Evolutionary conservation across 768 basidiomycete genomes (phyloP).

Genomic region (Suillus clintonianus): DNA sequence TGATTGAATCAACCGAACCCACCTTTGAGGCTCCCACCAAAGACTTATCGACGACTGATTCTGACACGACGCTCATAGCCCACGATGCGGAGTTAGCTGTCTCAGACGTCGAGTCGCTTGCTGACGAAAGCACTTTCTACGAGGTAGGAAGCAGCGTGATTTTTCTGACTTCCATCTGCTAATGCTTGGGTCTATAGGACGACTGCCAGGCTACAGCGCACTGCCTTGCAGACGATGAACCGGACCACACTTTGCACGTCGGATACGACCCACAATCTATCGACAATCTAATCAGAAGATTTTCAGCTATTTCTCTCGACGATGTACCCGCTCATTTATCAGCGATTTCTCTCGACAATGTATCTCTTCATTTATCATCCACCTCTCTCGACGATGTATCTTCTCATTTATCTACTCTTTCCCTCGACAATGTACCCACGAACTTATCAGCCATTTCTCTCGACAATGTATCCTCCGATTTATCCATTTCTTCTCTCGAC

Average conservation of each 20-base stretch:
- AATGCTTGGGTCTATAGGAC: not conserved
- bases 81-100: not conserved
- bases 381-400: not conserved
- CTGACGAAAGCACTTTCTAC: not conserved
- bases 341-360: too few relatives aligned
- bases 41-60: not conserved
- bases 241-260: not conserved
- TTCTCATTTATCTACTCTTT: not conserved
- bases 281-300: not conserved
- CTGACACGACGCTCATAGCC: not conserved
- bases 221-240: not conserved
- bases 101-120: not conserved
- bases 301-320: not conserved
- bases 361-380: too few relatives aligned
- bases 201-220: not conserved
- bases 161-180: not conserved
- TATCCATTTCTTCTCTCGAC: not conserved
- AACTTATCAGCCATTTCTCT: not conserved
- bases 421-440: not conserved
- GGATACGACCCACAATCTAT: not conserved
- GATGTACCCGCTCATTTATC: too few relatives aligned
- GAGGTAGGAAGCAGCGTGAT: not conserved
- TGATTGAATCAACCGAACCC: not conserved
- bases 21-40: not conserved
- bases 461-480: not conserved